phyloP scores from a whole-genome alignment of 768 basidiomycete genomes.

The Pleurotus ostreatus region DNA sequence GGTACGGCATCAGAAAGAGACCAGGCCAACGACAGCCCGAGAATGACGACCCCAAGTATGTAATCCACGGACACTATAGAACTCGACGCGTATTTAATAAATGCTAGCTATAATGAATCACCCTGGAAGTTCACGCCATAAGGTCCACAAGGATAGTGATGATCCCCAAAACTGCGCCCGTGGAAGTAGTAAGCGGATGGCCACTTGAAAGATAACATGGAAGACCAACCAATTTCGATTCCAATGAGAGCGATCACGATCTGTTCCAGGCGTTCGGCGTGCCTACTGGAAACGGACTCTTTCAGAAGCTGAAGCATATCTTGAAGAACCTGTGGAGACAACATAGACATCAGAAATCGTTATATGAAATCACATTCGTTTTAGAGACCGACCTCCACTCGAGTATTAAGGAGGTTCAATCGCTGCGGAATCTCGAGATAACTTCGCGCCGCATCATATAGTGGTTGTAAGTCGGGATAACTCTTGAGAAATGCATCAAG shows the following conservation, averaged over 20 bases:
- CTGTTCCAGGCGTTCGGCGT: constrained; percentile 88
- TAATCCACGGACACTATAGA: neutral
- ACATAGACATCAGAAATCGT: neutral
- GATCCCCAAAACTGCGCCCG: constrained; percentile 70
- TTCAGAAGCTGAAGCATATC: constrained; percentile 96
- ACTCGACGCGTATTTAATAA: neutral
- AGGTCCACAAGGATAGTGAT: constrained; percentile 88
- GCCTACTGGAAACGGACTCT: constrained; percentile 88
- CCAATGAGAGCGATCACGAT: constrained; percentile 90
- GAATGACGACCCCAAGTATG: neutral
- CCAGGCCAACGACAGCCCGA: constrained; percentile 3
- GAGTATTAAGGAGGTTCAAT: constrained; percentile 87
- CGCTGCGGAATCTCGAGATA: constrained; percentile 95
- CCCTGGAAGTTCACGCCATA: constrained; percentile 37
- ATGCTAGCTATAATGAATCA: neutral
- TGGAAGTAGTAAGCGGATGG: constrained; percentile 1
- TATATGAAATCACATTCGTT: neutral
- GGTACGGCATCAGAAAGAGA: constrained; percentile 1
- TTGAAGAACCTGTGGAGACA: constrained; percentile 69
- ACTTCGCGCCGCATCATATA: constrained; percentile 90
- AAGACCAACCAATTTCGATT: constrained; percentile 71
- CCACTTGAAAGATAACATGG: neutral
- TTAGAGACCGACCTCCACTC: constrained; percentile 69
- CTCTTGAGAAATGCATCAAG: constrained; percentile 42
- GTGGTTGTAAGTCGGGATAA: constrained; percentile 90